phyloP scores from a whole-genome alignment of 306 rosid genomes.

The Lotus japonicus region DNA sequence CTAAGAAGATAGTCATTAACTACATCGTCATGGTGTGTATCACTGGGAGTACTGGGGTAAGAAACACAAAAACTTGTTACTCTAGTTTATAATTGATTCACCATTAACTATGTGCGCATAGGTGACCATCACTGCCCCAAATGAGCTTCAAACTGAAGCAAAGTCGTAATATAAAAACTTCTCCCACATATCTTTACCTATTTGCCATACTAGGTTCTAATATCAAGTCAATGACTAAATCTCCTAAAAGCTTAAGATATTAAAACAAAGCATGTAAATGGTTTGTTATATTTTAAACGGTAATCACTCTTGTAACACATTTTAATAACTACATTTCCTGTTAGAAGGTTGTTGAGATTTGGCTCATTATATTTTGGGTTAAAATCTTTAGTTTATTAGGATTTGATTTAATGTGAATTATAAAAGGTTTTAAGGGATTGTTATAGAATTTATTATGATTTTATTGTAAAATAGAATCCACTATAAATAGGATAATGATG shows the following conservation, averaged over 20 bases:
- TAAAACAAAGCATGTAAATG: background rate
- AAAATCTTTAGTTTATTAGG: no score
- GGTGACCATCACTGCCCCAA: background rate
- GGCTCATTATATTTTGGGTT: no score
- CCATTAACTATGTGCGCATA: no score
- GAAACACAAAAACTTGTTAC: background rate
- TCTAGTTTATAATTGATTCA: no score
- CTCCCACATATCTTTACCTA: background rate
- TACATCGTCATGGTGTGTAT: background rate
- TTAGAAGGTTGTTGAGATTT: no score
- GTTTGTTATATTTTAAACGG: background rate
- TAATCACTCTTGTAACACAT: background rate
- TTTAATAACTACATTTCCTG: background rate
- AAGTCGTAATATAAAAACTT: background rate
- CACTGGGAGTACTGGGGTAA: background rate
- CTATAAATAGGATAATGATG: no score
- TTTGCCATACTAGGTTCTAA: background rate
- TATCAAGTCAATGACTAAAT: conserved; percentile 2
- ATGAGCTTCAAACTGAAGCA: background rate
- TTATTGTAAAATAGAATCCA: no score
- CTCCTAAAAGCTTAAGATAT: background rate
- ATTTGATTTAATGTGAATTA: no score
- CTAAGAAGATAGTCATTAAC: background rate
- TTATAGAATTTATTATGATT: no score
- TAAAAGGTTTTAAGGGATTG: no score